Evolutionary conservation across 495 filamentous ascomycete species (phyloP), one percentile per base, ranked within the genome.

Genomic region (Penicillium coprophilum): DNA sequence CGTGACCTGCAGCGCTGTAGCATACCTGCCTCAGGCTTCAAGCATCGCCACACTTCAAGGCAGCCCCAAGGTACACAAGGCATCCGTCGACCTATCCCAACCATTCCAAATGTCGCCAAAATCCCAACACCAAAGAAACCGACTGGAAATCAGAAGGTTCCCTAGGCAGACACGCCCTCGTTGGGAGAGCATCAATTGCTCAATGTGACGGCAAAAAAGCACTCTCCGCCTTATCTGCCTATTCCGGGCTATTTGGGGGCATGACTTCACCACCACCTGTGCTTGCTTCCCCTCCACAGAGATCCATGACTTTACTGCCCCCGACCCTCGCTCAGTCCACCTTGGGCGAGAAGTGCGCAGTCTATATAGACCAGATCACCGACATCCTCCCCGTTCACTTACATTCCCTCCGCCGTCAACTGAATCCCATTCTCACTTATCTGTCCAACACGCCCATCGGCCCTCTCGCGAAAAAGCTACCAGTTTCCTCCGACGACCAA

Each of bases 331-430:
- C 77, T 69, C 71, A 76, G 70, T 74, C 75, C 65, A 71, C 71
- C 50, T 66, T 80, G 71, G 65, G 72, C 64, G 74, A 81, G 70
- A 71, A 75, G 66, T 77, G 71, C 55, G 67, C 74, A 51, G 62
- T 71, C 27, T 80, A 83, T 50, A 60, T 87, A 49, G 76, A 80
- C 50, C 78, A 77, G 61, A 71, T 85, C 56, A 80, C 77, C 63
- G 75, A 81, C 47, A 83, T 80, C 50, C 69, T 85, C 58, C 73
- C 79, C 59, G 65, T 75, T 23, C 74, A 73, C n/a, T 63, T 79
- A n/a, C 75, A 66, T 12, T 68, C 74, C 34, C 56, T 79, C 20
- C 71, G 70, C 52, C 65, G 67, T 43, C 71, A 68, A 61, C 53
- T 77, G 48, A 64, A 71, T 63, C 61, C 69, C 27, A 60, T 68